Base-by-base conservation (phyloP, 176 grass and related monocot genomes). In the Oryza rufipogon region DNA sequence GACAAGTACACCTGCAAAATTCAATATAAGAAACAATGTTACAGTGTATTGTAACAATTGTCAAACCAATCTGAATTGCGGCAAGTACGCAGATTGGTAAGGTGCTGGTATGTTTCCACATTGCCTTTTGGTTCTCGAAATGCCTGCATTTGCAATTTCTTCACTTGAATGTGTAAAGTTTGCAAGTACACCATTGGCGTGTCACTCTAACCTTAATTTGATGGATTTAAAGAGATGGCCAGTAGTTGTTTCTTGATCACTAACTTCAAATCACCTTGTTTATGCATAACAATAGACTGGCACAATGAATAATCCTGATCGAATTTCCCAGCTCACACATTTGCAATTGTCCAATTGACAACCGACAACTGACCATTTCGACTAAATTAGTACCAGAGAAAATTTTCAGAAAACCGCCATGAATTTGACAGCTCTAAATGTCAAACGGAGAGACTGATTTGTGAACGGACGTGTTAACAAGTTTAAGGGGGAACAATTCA, bases 1-100 rank as follows among this genome's bases (percentile, higher is more conserved):
- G 61, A 95, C 93, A 79, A 98, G 93, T 13, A 94, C 93, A 20
- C 96, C 96, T 98, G 96, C 65, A 86, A 49, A 84, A 76, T 71
- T 30, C 11, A 78, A 56, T 73, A 71, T 78, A 86, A 7, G 20
- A 15, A 46, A 46, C 19, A 7, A 61, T 23, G n/a, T 63, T n/a
- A 85, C 17, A 64, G 49, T 71, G 23, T 23, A 23, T 23, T 23
- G 23, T 0, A 23, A 23, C 23, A 23, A 23, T 23, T 23, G 23
- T 23, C 23, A 23, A 23, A 23, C 23, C 23, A 23, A 23, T 20
- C 14, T 9, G 63, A 2, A 47, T 15, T 20, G 64, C 45, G 66
- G 42, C 14, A 69, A 41, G 0, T 20, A 77, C 51, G 10, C 49
- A 9, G 28, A 78, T 15, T 76, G 3, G 4, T 51, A 20, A 45